These are phyloP conservation scores for Carex cristatella DNA, from an alignment of 176 grass and related monocot species.

Conservation along the genomic window DNA sequence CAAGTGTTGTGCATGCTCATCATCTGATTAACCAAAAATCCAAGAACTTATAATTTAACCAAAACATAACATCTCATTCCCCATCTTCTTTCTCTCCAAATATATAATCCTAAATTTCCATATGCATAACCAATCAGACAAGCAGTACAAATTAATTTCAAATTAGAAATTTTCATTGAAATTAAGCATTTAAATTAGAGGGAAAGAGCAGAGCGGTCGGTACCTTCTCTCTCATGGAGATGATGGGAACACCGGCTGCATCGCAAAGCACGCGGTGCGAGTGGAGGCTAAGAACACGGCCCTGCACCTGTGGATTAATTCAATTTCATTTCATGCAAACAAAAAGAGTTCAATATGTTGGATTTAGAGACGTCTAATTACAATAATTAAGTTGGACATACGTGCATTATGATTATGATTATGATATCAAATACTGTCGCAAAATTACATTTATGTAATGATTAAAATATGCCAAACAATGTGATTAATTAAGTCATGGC, in stretches of 20 bases:
- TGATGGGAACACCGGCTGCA: slow-evolving; percentile 38
- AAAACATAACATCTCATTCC: too few species aligned
- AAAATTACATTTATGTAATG: too few species aligned
- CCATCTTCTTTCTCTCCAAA: too few species aligned
- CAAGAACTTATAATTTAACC: too few species aligned
- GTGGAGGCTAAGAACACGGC: slow-evolving; percentile 39
- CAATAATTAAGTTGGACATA: too few species aligned
- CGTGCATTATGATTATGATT: too few species aligned
- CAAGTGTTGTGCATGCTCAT: slow-evolving; percentile 47
- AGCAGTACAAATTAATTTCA: not conserved
- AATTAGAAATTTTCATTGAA: not conserved
- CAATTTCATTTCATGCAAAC: not conserved
- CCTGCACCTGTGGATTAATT: slow-evolving; percentile 30
- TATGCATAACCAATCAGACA: too few species aligned
- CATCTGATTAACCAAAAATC: slow-evolving; percentile 21
- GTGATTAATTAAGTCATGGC: too few species aligned
- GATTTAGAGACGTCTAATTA: too few species aligned
- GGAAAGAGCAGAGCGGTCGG: not conserved
- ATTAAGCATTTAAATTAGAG: not conserved
- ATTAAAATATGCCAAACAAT: too few species aligned
- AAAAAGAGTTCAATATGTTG: not conserved
- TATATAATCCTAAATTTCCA: too few species aligned
- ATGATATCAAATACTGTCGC: too few species aligned
- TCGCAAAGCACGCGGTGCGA: slow-evolving; percentile 48
- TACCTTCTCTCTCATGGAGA: slow-evolving; percentile 66